Evolutionary conservation across 768 basidiomycete genomes (phyloP), one percentile per base, ranked within the genome.

Genomic region (Boletus edulis): DNA sequence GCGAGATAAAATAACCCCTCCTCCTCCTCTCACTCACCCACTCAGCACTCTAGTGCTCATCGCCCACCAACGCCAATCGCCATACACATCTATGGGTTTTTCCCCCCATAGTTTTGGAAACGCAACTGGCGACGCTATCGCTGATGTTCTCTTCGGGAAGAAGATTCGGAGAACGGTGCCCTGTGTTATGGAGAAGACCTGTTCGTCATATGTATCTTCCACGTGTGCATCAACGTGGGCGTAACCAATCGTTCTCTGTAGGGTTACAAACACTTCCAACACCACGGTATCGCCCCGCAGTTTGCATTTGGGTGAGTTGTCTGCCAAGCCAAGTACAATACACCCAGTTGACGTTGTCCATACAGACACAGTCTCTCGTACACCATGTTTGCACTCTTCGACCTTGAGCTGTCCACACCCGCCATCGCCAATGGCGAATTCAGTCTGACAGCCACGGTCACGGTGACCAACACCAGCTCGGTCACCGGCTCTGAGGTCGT

Each of bases 231-330:
- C 2, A 22, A 43, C 5, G 27, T 5, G 5, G 1, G 18, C 3
- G 20, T 56, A 37, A 55, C 20, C 8, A 1, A 13, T 39, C 2
- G 38, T 3, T 44, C 4, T 42, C 14, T 44, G 2, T 41, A 79
- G 78, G 80, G 89, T 10, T 92, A 92, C 71, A 91, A 89, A 61
- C 85, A 89, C 62, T 91, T 85, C 65, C 81, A 85, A 41, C 80
- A 84, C 56, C 75, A 82, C 45, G 76, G 75, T 17, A 84, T 89
- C 53, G 69, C 70, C 15, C 87, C 90, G 12, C 73, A 79, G 11
- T 92, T 85, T 69, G 78, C 86, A 49, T 93, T 93, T 65, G 91
- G 90, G 84, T 86, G 64, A 62, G 81, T 24, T 24, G 13, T 42
- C 6, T 42, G 10, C 34, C 46, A 29, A 38, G 7, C 12, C 10